Percentiles rank a stretch among this genome's conserved stretches.
phyloP scores from a whole-genome alignment of 805 yeast species.

The Yueomyces sinensis region DNA sequence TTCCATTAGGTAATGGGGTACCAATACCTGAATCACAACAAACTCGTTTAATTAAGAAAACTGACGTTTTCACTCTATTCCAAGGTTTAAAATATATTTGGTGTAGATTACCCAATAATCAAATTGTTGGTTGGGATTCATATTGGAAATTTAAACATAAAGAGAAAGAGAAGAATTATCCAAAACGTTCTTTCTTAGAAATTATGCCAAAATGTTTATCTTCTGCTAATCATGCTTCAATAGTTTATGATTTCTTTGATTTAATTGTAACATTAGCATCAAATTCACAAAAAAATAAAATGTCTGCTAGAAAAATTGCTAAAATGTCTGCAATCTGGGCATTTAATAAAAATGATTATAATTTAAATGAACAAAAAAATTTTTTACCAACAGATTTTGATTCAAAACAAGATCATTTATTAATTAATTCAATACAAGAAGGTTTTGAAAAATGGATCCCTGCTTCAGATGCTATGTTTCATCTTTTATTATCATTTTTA shows the following conservation, averaged over 20 bases:
- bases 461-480: constrained; percentile 78
- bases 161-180: constrained; percentile 54
- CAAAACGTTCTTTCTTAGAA: constrained; percentile 60
- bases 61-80: constrained; percentile 60
- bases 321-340: constrained; percentile 88
- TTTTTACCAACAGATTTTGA: constrained; percentile 21
- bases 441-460: constrained; percentile 70
- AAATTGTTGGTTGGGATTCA: constrained; percentile 77
- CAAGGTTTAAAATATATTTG: constrained; percentile 72
- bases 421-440: constrained; percentile 37
- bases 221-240: constrained; percentile 79
- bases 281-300: constrained; percentile 61
- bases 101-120: constrained; percentile 71
- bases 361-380: constrained; percentile 6
- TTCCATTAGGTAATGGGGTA: constrained; percentile 40
- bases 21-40: constrained; percentile 32
- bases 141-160: constrained; percentile 54
- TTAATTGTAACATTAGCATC: constrained; percentile 64
- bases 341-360: constrained; percentile 28
- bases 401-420: background rate
- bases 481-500: constrained; percentile 60
- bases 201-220: constrained; percentile 76
- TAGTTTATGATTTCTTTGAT: constrained; percentile 79
- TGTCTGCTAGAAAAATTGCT: constrained; percentile 69
- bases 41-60: constrained; percentile 29